A percentile compares a stretch with the other conserved stretches of the same genome.
Evolutionary conservation across 2,329 filamentous ascomycete genomes (phyloP).

Genomic region (Aspergillus pseudoterreus): DNA sequence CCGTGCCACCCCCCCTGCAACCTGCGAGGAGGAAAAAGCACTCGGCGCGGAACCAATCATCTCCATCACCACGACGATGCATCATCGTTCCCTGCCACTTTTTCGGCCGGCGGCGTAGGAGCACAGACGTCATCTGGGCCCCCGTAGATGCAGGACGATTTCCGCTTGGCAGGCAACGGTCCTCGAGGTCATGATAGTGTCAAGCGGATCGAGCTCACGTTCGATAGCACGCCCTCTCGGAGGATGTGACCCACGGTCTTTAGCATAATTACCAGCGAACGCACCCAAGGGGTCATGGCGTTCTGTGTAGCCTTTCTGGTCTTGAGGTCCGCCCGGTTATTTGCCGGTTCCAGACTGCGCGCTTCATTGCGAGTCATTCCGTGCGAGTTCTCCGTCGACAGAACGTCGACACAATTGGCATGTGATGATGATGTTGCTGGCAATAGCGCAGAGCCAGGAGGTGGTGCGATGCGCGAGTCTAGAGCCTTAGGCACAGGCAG

Average conservation of each 20-base stretch:
- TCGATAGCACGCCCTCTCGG: background rate
- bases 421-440: background rate
- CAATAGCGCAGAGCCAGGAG: background rate
- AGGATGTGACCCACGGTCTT: background rate
- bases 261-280: background rate
- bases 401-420: background rate
- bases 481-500: background rate
- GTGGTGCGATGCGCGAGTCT: background rate
- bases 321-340: background rate
- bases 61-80: background rate
- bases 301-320: background rate
- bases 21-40: background rate
- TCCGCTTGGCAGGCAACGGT: slow-evolving; percentile 14
- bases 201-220: background rate
- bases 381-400: background rate
- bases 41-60: background rate
- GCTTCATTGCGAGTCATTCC: background rate
- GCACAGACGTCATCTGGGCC: slow-evolving; percentile 14
- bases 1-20: background rate
- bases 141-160: slow-evolving; percentile 9
- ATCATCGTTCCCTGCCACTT: background rate
- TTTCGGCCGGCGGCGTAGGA: slow-evolving; percentile 8
- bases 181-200: slow-evolving; percentile 11
- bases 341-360: background rate
- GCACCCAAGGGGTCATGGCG: background rate